Evolutionary conservation across 140 eudicot species (phyloP).

Genomic region (Eryngium alpinum): DNA sequence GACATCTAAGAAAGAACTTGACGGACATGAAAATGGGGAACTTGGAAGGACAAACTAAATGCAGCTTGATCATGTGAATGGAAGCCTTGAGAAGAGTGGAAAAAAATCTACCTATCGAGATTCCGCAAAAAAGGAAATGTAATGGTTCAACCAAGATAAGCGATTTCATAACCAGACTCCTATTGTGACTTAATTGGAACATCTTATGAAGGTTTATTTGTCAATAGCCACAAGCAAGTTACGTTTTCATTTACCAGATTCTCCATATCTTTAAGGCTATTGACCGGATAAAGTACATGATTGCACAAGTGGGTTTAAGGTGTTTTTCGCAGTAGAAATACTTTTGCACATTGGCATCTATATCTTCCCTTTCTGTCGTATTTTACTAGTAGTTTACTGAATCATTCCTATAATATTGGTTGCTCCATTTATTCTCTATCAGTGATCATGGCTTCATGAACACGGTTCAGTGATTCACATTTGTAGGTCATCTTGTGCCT

Average conservation of each 20-base stretch:
- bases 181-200: not conserved
- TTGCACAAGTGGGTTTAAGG: too few relatives aligned
- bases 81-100: conserved; percentile 1
- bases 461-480: not conserved
- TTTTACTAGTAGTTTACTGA: not conserved
- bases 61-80: conserved; percentile 10
- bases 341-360: not conserved
- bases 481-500: not conserved
- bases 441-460: not conserved
- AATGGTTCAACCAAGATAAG: conserved; percentile 45
- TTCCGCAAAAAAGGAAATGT: conserved; percentile 32
- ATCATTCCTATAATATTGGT: too few relatives aligned
- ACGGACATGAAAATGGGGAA: conserved; percentile 27
- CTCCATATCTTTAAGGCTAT: not conserved
- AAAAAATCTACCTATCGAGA: conserved; percentile 22
- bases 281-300: too few relatives aligned
- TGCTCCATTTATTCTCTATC: not conserved
- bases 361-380: not conserved
- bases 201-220: not conserved
- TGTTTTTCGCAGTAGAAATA: not conserved
- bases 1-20: not conserved
- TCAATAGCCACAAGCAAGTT: not conserved
- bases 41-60: conserved; percentile 16
- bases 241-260: not conserved
- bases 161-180: too few relatives aligned